Conservation (phyloP, 305 asterid species). For the Ajuga reptans region DNA sequence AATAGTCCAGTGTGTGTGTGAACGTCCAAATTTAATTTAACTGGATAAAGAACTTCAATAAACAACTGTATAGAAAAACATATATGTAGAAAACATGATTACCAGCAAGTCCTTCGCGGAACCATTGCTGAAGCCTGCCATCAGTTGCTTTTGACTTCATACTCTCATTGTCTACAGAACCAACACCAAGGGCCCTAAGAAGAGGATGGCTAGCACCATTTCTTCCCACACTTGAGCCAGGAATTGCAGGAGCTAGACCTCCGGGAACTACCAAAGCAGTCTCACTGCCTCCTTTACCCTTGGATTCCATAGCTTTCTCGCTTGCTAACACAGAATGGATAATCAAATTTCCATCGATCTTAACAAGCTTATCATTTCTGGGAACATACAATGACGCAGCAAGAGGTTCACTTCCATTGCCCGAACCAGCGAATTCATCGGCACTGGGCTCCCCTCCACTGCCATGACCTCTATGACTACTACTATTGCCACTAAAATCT, state of each 20-base stretch:
- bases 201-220: slow-evolving; percentile 52
- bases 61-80: not conserved
- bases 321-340: slow-evolving; percentile 86
- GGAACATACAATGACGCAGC: slow-evolving; percentile 88
- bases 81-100: not conserved
- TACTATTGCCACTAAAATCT: slow-evolving; percentile 26
- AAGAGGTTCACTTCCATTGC: slow-evolving; percentile 66
- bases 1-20: not conserved
- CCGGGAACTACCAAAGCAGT: slow-evolving; percentile 65
- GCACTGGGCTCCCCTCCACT: slow-evolving; percentile 32
- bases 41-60: not conserved
- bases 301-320: slow-evolving; percentile 84
- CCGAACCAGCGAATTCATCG: slow-evolving; percentile 32
- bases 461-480: slow-evolving; percentile 28
- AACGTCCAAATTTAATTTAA: slow-evolving; percentile 3
- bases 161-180: slow-evolving; percentile 39
- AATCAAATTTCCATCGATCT: slow-evolving; percentile 88
- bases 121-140: slow-evolving; percentile 89
- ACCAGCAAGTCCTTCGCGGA: slow-evolving; percentile 97
- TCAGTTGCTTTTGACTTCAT: slow-evolving; percentile 51
- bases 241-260: slow-evolving; percentile 49
- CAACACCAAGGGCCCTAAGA: slow-evolving; percentile 58
- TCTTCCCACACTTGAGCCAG: slow-evolving; percentile 40
- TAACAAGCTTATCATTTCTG: slow-evolving; percentile 81
- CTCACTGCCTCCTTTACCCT: slow-evolving; percentile 38